Evolutionary conservation across 192 early-diverging fungal species (phyloP).

Genomic region (Rhizoclosmatium sp.): DNA sequence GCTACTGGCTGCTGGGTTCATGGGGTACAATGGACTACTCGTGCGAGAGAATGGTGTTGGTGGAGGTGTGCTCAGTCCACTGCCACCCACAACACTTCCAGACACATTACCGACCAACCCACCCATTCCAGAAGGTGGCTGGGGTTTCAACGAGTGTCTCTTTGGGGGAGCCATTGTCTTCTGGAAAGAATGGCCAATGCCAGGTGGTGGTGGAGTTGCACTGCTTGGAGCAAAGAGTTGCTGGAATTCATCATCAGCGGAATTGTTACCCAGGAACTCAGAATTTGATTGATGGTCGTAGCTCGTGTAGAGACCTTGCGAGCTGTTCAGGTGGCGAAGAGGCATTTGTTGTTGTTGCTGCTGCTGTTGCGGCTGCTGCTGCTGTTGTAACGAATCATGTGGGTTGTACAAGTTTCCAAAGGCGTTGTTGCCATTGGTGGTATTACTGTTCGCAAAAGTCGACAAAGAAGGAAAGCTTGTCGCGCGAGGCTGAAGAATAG

Average conservation of each 20-base stretch:
- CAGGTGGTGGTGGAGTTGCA: conserved; percentile 16
- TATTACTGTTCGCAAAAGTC: conserved; percentile 14
- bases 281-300: neutral
- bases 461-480: conserved; percentile 17
- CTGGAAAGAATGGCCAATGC: neutral
- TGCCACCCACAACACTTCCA: neutral
- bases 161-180: neutral
- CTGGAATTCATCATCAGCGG: neutral
- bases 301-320: conserved; percentile 1
- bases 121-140: neutral
- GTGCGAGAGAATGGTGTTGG: conserved; percentile 11
- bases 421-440: neutral
- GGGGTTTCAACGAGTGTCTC: neutral
- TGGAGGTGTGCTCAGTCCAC: conserved; percentile 8
- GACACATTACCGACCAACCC: neutral
- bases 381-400: conserved; percentile 28
- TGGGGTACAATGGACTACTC: neutral
- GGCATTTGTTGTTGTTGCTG: conserved; percentile 30
- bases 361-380: conserved; percentile 25
- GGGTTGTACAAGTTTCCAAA: conserved; percentile 3
- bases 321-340: conserved; percentile 24
- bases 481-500: conserved; percentile 22
- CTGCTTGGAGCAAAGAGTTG: conserved; percentile 5
- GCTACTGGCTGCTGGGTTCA: neutral
- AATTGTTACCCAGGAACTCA: neutral